phyloP scores from a whole-genome alignment of 139 green algal species.

The Auxenochlorella pyrenoidosa region DNA sequence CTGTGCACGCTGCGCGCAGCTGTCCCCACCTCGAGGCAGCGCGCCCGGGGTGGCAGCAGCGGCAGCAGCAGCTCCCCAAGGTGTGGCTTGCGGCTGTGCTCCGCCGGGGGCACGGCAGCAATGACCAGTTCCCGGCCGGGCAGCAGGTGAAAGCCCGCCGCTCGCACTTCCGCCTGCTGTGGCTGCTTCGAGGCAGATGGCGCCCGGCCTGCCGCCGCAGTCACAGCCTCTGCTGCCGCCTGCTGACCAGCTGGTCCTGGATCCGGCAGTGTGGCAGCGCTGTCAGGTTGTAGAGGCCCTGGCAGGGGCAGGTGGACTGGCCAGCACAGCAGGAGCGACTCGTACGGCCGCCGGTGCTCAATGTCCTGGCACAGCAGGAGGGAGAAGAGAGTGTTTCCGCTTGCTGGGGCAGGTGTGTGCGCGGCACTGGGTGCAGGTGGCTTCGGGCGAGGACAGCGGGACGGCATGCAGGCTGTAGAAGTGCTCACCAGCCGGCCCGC shows the following conservation, averaged over 20 bases:
- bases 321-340: constrained; percentile 66
- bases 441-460: no score
- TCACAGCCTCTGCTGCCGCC: not conserved
- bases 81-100: constrained; percentile 66
- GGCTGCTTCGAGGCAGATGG: not conserved
- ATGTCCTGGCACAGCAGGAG: constrained; percentile 25
- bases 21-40: constrained; percentile 51
- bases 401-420: no score
- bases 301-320: not conserved
- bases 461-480: no score
- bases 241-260: not conserved
- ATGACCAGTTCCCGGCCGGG: constrained; percentile 2
- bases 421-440: no score
- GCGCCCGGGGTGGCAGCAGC: not conserved
- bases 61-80: constrained; percentile 55
- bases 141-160: constrained; percentile 15
- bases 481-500: constrained; percentile 52
- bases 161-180: not conserved
- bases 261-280: not conserved
- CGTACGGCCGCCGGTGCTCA: constrained; percentile 74
- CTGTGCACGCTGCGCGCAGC: not conserved
- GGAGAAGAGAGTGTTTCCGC: no score
- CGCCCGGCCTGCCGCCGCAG: not conserved
- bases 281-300: not conserved
- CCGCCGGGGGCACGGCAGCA: constrained; percentile 17